Conservation (phyloP, 352 stramenopile genomes). For the Aphanomyces euteiches region DNA sequence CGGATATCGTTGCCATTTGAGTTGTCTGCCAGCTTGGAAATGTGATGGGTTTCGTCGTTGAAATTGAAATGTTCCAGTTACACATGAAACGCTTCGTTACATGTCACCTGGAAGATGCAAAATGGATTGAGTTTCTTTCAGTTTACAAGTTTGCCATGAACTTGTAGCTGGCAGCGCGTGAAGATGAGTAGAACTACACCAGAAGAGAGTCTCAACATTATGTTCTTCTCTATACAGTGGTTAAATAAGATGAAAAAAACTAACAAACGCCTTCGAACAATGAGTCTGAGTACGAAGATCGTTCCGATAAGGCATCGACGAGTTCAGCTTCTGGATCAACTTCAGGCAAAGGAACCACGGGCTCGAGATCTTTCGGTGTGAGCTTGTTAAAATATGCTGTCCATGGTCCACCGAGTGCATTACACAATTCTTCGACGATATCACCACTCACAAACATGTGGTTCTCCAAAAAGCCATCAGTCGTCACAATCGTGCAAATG, state of each 20-base stretch:
- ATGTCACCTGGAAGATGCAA: too few species aligned
- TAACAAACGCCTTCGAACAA: conserved; percentile 24
- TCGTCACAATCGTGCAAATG: conserved; percentile 72
- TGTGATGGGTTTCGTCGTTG: too few species aligned
- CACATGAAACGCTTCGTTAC: too few species aligned
- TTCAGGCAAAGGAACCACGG: background rate
- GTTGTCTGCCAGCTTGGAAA: too few species aligned
- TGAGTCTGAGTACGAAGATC: conserved; percentile 22
- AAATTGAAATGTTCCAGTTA: too few species aligned
- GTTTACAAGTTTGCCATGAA: too few species aligned
- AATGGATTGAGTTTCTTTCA: too few species aligned
- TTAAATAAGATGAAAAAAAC: background rate
- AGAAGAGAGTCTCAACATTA: background rate
- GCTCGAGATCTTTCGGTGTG: background rate
- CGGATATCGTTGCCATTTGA: too few species aligned
- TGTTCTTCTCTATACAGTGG: background rate
- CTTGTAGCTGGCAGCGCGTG: too few species aligned
- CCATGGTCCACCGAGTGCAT: conserved; percentile 19
- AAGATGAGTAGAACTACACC: too few species aligned
- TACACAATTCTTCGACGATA: conserved; percentile 16
- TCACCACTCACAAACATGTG: conserved; percentile 15
- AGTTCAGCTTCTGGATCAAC: conserved; percentile 6
- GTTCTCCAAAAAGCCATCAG: conserved; percentile 15
- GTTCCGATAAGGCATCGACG: conserved; percentile 12
- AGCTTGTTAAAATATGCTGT: background rate